These are phyloP conservation scores for Pythium coloratum DNA, from an alignment of 352 stramenopile species.

Conservation along the genomic window DNA sequence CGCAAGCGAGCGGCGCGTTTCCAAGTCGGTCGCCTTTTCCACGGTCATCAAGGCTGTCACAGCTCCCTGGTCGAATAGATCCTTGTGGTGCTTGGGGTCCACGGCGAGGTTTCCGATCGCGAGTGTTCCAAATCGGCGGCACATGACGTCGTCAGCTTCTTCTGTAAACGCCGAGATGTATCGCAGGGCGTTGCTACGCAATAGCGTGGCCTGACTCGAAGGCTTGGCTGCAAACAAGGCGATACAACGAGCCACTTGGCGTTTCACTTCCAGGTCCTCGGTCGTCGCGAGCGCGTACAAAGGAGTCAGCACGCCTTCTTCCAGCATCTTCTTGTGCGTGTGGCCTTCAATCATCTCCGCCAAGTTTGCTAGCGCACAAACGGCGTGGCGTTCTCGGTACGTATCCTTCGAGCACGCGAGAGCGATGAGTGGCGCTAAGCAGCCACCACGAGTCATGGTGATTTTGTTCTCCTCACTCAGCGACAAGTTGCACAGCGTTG, in stretches of 20 bases:
- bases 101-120: conserved; percentile 93
- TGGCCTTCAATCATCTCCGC: conserved; percentile 95
- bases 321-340: conserved; percentile 95
- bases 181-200: conserved; percentile 84
- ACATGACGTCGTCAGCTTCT: conserved; percentile 76
- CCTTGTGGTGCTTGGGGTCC: conserved; percentile 83
- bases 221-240: conserved; percentile 93
- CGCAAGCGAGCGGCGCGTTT: conserved; percentile 90
- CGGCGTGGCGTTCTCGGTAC: conserved; percentile 91
- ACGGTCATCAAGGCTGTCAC: conserved; percentile 90
- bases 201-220: conserved; percentile 86
- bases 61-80: conserved; percentile 92
- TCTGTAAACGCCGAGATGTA: conserved; percentile 88
- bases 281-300: conserved; percentile 84
- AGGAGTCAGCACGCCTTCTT: conserved; percentile 89
- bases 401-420: conserved; percentile 86
- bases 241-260: conserved; percentile 91
- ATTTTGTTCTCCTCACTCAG: conserved; percentile 97
- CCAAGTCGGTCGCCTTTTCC: conserved; percentile 81
- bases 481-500: conserved; percentile 94
- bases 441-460: conserved; percentile 93
- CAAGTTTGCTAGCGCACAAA: conserved; percentile 94
- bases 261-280: conserved; percentile 87
- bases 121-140: conserved; percentile 90
- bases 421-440: conserved; percentile 89